Conservation (phyloP, 345 rosid species). For the Barbarea vulgaris region DNA sequence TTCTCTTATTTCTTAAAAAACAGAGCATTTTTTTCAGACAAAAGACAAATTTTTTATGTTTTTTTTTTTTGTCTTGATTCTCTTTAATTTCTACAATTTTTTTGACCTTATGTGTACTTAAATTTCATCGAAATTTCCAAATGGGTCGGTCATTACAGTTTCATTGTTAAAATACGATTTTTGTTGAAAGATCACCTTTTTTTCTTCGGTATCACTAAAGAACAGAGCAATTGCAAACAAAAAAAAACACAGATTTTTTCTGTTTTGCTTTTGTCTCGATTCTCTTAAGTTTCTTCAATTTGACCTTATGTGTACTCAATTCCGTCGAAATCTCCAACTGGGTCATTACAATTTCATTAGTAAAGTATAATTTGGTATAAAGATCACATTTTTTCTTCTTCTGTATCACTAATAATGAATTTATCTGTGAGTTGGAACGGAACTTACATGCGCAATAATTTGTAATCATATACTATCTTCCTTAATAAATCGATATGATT, state of each 20-base stretch:
- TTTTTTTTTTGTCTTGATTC: slow-evolving; percentile 17
- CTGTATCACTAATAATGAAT: background rate
- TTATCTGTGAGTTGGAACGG: background rate
- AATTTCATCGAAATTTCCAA: slow-evolving; percentile 2
- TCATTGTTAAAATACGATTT: background rate
- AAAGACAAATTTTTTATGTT: background rate
- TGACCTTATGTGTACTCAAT: background rate
- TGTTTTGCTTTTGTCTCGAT: slow-evolving; percentile 4
- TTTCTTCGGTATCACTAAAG: background rate
- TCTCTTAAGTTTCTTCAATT: background rate
- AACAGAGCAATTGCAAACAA: slow-evolving; percentile 14
- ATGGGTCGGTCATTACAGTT: slow-evolving; percentile 22
- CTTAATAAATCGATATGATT: slow-evolving; percentile 27
- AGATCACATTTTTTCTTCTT: slow-evolving; percentile 8
- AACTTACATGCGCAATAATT: slow-evolving; percentile 40
- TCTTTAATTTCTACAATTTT: slow-evolving; percentile 3
- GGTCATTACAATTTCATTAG: background rate
- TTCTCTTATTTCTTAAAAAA: background rate
- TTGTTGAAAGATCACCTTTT: slow-evolving; percentile 15
- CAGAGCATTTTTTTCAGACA: slow-evolving; percentile 27
- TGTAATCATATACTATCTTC: slow-evolving; percentile 9
- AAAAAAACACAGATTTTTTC: background rate
- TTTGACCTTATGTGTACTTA: background rate
- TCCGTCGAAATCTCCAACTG: background rate
- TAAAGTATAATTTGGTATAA: background rate